These are phyloP conservation scores for Penicillium oxalicum DNA, from an alignment of 2,329 filamentous ascomycete genomes.

Conservation along the genomic window DNA sequence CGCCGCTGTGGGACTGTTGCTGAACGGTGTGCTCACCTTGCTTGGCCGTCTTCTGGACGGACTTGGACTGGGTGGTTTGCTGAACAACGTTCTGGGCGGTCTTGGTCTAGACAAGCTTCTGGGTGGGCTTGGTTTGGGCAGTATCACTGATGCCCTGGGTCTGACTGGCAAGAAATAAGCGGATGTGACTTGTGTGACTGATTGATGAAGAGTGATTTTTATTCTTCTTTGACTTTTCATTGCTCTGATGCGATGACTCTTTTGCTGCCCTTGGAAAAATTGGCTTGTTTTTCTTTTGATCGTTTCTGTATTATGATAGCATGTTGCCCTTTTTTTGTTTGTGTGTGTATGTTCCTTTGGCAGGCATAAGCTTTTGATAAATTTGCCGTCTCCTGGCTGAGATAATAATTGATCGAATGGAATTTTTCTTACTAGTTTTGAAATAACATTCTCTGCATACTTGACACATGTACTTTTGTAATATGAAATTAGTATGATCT, in stretches of 20 bases:
- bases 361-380: neutral
- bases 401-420: neutral
- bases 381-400: neutral
- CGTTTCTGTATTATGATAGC: neutral
- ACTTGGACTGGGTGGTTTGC: conserved; percentile 72
- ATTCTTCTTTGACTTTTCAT: neutral
- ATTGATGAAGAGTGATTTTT: neutral
- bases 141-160: conserved; percentile 35
- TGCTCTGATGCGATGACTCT: neutral
- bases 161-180: conserved; percentile 48
- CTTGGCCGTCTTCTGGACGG: conserved; percentile 75
- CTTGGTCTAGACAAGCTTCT: conserved; percentile 58
- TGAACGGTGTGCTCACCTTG: conserved; percentile 76
- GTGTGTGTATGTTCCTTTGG: too few species aligned
- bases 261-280: neutral
- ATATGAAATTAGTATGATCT: neutral
- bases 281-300: neutral
- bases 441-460: neutral
- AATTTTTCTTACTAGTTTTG: neutral
- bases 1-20: conserved; percentile 75
- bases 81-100: conserved; percentile 69
- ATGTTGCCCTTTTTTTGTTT: neutral
- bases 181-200: neutral
- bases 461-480: neutral
- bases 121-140: conserved; percentile 48